A percentile compares a stretch with the other conserved stretches of the same genome.
Evolutionary conservation across 768 basidiomycete genomes (phyloP).

Genomic region (Lactifluus pinguis): DNA sequence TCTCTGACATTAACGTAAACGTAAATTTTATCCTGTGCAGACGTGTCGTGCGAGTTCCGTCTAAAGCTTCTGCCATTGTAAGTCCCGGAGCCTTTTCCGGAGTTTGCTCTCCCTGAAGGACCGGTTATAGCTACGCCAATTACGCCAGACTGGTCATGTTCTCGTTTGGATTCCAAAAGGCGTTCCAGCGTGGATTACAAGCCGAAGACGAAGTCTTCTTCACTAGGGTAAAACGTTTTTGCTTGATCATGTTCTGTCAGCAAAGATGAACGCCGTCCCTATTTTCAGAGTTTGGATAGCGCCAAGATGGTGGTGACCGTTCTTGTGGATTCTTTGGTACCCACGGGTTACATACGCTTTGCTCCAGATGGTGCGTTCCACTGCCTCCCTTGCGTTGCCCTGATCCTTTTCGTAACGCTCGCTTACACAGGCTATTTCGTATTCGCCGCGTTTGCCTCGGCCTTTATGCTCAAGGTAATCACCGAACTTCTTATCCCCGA

Average conservation of each 20-base stretch:
- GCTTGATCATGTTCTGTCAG: not conserved
- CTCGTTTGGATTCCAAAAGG: slow-evolving; percentile 36
- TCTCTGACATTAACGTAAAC: not conserved
- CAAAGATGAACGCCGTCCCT: not conserved
- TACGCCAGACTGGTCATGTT: slow-evolving; percentile 33
- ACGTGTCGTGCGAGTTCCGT: slow-evolving; percentile 16
- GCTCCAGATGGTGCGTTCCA: slow-evolving; percentile 21
- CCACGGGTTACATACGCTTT: slow-evolving; percentile 23
- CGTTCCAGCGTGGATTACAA: slow-evolving; percentile 24
- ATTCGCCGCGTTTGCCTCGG: slow-evolving; percentile 42
- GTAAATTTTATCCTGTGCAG: not conserved
- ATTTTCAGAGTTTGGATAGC: slow-evolving; percentile 12
- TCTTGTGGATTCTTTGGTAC: slow-evolving; percentile 15
- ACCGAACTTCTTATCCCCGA: not conserved
- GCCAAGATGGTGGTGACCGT: slow-evolving; percentile 15
- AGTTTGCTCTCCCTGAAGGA: not conserved
- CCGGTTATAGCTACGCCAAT: slow-evolving; percentile 9
- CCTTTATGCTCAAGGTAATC: slow-evolving; percentile 71
- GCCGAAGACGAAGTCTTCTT: slow-evolving; percentile 24
- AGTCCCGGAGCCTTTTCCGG: slow-evolving; percentile 11
- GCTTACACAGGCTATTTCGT: slow-evolving; percentile 18
- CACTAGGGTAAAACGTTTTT: slow-evolving; percentile 18
- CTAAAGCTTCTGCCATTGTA: slow-evolving; percentile 33
- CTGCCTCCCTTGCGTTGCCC: not conserved
- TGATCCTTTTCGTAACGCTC: not conserved